Evolutionary conservation across 257 asterid species (phyloP).

Genomic region (Solanum raphanifolium): DNA sequence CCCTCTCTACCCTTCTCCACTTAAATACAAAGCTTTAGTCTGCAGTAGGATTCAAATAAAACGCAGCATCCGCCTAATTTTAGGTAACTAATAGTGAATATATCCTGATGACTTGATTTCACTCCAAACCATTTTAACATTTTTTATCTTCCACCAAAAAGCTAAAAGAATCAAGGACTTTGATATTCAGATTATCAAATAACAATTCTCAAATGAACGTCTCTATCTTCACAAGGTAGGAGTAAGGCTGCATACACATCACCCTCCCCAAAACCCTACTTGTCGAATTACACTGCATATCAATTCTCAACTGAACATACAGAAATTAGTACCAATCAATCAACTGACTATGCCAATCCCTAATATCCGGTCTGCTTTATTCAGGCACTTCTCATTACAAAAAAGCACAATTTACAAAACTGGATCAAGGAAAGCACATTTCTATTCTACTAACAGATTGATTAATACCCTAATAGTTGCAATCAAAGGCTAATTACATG

Average conservation of each 20-base stretch:
- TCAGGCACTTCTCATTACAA: neutral
- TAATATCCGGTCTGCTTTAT: neutral
- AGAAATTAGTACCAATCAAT: neutral
- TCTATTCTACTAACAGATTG: neutral
- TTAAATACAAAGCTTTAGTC: neutral
- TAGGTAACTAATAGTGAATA: neutral
- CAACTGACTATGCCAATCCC: neutral
- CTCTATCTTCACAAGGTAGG: neutral
- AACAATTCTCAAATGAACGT: neutral
- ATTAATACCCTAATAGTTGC: neutral
- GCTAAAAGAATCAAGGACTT: neutral
- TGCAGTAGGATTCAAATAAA: neutral
- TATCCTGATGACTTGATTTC: neutral
- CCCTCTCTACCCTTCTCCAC: neutral
- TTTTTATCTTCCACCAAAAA: neutral
- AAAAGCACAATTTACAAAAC: neutral
- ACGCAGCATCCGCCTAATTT: neutral
- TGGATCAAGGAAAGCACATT: neutral
- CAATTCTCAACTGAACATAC: neutral
- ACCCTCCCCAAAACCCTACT: neutral
- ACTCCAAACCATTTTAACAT: neutral
- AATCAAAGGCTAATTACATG: neutral
- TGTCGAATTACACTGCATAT: neutral
- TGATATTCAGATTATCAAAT: neutral
- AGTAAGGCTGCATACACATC: neutral